Percentiles rank a stretch among this genome's conserved stretches.
Evolutionary conservation across 2,329 filamentous ascomycete species (phyloP).

Genomic region (Lachnellula suecica): DNA sequence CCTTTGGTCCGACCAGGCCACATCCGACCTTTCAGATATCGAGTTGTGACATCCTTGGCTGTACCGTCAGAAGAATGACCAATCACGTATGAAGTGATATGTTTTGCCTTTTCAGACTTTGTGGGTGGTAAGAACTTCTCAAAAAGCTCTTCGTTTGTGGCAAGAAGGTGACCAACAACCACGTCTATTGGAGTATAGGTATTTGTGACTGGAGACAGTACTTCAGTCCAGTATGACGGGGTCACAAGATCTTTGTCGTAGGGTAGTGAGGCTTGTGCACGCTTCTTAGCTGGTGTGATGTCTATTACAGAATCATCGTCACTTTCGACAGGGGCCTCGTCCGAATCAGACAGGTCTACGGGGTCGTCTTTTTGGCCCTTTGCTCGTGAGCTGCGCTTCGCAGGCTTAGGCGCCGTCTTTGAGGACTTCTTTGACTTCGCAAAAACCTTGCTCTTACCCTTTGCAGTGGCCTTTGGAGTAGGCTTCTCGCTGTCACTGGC

Average conservation of each 20-base stretch:
- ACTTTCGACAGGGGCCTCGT: slow-evolving; percentile 48
- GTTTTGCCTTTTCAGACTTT: slow-evolving; percentile 81
- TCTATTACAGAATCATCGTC: slow-evolving; percentile 59
- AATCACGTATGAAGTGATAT: slow-evolving; percentile 87
- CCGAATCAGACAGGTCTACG: slow-evolving; percentile 46
- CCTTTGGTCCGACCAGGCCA: slow-evolving; percentile 91
- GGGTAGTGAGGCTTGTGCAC: slow-evolving; percentile 37
- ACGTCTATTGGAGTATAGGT: slow-evolving; percentile 79
- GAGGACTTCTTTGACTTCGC: slow-evolving; percentile 15
- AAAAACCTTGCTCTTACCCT: slow-evolving; percentile 18
- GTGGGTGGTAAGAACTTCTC: slow-evolving; percentile 76
- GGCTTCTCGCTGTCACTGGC: slow-evolving; percentile 23
- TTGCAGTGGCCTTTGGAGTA: slow-evolving; percentile 22
- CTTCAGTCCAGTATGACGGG: slow-evolving; percentile 92
- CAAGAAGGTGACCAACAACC: slow-evolving; percentile 64
- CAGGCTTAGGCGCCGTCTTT: slow-evolving; percentile 21
- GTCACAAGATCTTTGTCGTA: slow-evolving; percentile 78
- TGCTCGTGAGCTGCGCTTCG: slow-evolving; percentile 23
- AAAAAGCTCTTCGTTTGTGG: slow-evolving; percentile 69
- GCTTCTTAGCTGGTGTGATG: slow-evolving; percentile 34
- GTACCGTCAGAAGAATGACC: slow-evolving; percentile 82
- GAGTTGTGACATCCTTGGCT: slow-evolving; percentile 90
- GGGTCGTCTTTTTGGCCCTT: slow-evolving; percentile 34
- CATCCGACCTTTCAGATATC: slow-evolving; percentile 79
- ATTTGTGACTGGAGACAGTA: slow-evolving; percentile 77